Evolutionary conservation across 2,329 filamentous ascomycete genomes (phyloP).

Genomic region (Leptoxyphium fumago): DNA sequence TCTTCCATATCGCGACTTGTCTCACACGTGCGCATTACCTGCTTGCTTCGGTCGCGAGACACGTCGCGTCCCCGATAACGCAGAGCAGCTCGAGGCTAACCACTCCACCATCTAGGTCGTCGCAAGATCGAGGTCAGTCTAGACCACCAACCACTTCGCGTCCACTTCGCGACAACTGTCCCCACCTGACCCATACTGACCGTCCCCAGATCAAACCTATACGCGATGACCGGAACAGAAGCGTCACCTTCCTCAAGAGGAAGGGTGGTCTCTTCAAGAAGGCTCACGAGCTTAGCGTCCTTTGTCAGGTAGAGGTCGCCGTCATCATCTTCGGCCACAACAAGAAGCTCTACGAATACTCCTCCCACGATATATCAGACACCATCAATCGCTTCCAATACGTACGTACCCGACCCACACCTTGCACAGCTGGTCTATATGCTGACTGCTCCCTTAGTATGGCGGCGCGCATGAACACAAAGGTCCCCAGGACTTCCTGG

Average conservation of each 20-base stretch:
- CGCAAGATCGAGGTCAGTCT: slow-evolving; percentile 93
- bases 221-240: slow-evolving; percentile 13
- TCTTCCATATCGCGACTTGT: background rate
- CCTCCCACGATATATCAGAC: slow-evolving; percentile 82
- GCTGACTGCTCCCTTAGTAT: slow-evolving; percentile 45
- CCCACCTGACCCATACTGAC: background rate
- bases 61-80: background rate
- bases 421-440: background rate
- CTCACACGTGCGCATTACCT: no score
- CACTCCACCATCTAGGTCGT: slow-evolving; percentile 57
- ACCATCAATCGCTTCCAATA: slow-evolving; percentile 81
- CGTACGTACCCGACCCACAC: slow-evolving; percentile 40
- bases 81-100: background rate
- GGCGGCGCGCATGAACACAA: slow-evolving; percentile 91
- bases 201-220: slow-evolving; percentile 9
- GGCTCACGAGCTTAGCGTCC: slow-evolving; percentile 92
- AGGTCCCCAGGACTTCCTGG: slow-evolving; percentile 81
- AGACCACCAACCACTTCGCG: background rate
- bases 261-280: slow-evolving; percentile 99
- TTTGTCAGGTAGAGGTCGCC: slow-evolving; percentile 95
- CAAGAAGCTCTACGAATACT: slow-evolving; percentile 98
- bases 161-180: background rate
- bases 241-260: slow-evolving; percentile 78
- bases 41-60: background rate
- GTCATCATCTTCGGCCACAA: slow-evolving; percentile 98